Conservation (phyloP, 805 yeast genomes). For the Candida taoyuanica region DNA sequence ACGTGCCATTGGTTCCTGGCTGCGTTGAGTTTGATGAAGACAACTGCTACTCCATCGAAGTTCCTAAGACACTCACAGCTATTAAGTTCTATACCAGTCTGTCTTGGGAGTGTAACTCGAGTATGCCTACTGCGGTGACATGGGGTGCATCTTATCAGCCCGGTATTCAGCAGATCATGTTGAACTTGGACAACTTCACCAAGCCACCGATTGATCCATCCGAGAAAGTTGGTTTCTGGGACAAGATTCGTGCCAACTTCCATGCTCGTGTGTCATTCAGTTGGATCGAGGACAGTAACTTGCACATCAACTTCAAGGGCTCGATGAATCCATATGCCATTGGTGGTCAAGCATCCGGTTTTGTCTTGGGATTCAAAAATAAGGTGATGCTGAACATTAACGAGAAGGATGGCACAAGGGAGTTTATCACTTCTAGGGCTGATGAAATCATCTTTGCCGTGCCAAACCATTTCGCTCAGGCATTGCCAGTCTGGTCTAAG, state of each 20-base stretch:
- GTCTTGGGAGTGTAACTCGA: slow-evolving; percentile 48
- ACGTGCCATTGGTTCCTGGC: slow-evolving; percentile 57
- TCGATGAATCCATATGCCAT: slow-evolving; percentile 75
- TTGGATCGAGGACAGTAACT: slow-evolving; percentile 45
- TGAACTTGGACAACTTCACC: slow-evolving; percentile 74
- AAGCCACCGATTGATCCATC: slow-evolving; percentile 91
- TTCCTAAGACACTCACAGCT: slow-evolving; percentile 73
- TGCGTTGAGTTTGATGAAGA: slow-evolving; percentile 34
- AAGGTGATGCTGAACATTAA: slow-evolving; percentile 59
- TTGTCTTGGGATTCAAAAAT: slow-evolving; percentile 65
- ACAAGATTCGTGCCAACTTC: slow-evolving; percentile 67
- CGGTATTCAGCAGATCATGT: slow-evolving; percentile 74
- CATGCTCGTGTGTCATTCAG: slow-evolving; percentile 64
- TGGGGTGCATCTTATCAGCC: slow-evolving; percentile 89
- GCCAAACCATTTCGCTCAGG: slow-evolving; percentile 64
- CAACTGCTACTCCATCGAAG: slow-evolving; percentile 48
- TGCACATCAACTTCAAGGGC: slow-evolving; percentile 65
- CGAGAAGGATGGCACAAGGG: slow-evolving; percentile 60
- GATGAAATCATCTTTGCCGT: slow-evolving; percentile 62
- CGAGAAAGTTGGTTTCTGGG: slow-evolving; percentile 87
- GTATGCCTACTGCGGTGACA: slow-evolving; percentile 56
- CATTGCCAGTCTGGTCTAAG: slow-evolving; percentile 55
- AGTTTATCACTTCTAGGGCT: slow-evolving; percentile 61
- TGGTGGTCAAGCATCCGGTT: slow-evolving; percentile 68
- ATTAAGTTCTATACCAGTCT: slow-evolving; percentile 68